Base-by-base conservation (phyloP, 257 asterid species). In the Solanum sitiens region DNA sequence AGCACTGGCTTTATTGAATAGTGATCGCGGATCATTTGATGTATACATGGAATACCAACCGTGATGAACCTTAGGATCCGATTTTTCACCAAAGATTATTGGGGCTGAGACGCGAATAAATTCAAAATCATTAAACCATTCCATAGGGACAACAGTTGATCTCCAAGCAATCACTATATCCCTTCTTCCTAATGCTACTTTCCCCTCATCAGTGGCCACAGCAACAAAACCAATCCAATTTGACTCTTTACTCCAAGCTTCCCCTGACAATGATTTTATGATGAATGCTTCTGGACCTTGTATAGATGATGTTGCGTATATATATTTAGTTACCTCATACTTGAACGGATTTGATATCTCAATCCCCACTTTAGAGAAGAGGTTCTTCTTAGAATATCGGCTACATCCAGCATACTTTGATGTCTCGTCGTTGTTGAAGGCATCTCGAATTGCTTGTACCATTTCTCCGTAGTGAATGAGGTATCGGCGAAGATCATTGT, bases 101-200 rank as follows among this genome's bases (percentile, higher is more conserved):
- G 89, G 20, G 4, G 94, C 95, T 1, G 92, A 45, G 0, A 86
- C 90, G 2, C 90, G 83, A 3, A 90, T 89, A 65, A 89, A 91
- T 23, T 93, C 93, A 23, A 93, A 89, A 88, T 92, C 94, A 25
- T 92, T 90, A 10, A 47, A 76, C 94, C 94, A 91, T 67, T 94
- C 97, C 27, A 83, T 20, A 1, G 79, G 23, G 67, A 67, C 37
- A 63, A 92, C 76, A 6, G 94, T 91, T 25, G 95, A 94, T 86
- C 97, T 93, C 97, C 97, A 93, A 0, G 94, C 91, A 70, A 94
- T 79, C 91, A 92, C 23, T 39, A 94, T 91, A 65, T 93, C 96
- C 87, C 97, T 87, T 86, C 96, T 89, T 71, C 97, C 97, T 25
- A 93, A 76, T 20, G 90, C 90, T 15, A 9, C 30, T 87, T 89